These are phyloP conservation scores for Pontederia paniculata DNA, from an alignment of 176 grass and related monocot genomes.

Conservation along the genomic window DNA sequence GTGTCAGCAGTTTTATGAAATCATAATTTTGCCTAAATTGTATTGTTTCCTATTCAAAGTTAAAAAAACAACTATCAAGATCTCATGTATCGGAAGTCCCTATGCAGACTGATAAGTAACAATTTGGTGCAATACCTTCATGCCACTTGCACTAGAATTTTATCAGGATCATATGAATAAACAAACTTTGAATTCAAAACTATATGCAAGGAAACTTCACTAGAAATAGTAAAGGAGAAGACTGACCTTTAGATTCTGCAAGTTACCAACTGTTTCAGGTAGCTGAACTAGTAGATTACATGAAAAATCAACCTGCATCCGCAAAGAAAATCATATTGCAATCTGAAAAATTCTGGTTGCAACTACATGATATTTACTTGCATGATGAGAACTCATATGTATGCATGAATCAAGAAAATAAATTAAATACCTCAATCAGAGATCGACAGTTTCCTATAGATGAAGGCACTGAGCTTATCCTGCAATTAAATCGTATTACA, in stretches of 20 bases:
- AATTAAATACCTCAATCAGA: slow-evolving; percentile 41
- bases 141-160: background rate
- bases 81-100: no score
- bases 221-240: slow-evolving; percentile 15
- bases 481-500: slow-evolving; percentile 27
- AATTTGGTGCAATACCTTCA: no score
- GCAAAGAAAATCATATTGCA: slow-evolving; percentile 12
- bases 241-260: slow-evolving; percentile 66
- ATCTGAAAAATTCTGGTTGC: slow-evolving; percentile 10
- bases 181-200: background rate
- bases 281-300: slow-evolving; percentile 70
- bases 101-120: no score
- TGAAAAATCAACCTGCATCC: slow-evolving; percentile 67
- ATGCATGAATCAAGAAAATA: slow-evolving; percentile 11
- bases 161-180: background rate
- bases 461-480: slow-evolving; percentile 62
- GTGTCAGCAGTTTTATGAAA: no score
- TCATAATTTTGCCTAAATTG: no score
- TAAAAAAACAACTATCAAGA: no score
- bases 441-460: slow-evolving; percentile 75
- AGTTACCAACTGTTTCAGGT: slow-evolving; percentile 56
- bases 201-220: background rate
- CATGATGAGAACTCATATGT: background rate
- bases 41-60: no score
- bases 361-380: background rate